phyloP scores from a whole-genome alignment of 202 grass and related monocot genomes.

The Schoenoplectus triqueter region DNA sequence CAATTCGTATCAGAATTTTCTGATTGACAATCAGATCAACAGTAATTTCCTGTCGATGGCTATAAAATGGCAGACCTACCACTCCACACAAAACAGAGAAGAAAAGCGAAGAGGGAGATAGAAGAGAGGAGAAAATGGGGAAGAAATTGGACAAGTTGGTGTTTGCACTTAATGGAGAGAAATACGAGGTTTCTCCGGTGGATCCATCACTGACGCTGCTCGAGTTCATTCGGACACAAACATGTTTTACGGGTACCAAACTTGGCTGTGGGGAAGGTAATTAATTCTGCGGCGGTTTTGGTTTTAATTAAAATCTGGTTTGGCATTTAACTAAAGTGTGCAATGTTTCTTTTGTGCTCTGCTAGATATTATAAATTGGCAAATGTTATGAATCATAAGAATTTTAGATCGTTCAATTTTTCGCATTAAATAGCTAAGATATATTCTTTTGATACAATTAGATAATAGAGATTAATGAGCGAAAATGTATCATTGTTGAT shows the following conservation, averaged over 20 bases:
- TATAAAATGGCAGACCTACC: neutral
- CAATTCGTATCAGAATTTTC: neutral
- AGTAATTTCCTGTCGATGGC: neutral
- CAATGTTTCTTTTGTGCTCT: too few species aligned
- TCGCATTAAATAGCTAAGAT: too few species aligned
- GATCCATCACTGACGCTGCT: conserved; percentile 62
- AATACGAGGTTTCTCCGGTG: conserved; percentile 49
- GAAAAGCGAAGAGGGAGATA: neutral
- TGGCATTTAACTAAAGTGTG: too few species aligned
- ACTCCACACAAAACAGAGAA: neutral
- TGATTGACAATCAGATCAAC: too few species aligned
- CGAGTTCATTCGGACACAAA: conserved; percentile 66
- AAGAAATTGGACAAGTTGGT: conserved; percentile 40
- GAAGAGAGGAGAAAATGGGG: neutral
- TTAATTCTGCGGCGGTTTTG: neutral
- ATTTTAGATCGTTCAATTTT: too few species aligned
- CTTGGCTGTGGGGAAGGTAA: conserved; percentile 83
- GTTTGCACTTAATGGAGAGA: conserved; percentile 58
- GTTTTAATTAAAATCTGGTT: too few species aligned
- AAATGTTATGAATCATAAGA: too few species aligned
- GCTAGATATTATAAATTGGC: too few species aligned
- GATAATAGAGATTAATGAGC: too few species aligned
- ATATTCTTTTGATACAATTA: too few species aligned
- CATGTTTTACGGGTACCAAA: conserved; percentile 57
- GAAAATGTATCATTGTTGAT: too few species aligned